Conservation (phyloP, 257 asterid species). For the Fraxinus americana region DNA sequence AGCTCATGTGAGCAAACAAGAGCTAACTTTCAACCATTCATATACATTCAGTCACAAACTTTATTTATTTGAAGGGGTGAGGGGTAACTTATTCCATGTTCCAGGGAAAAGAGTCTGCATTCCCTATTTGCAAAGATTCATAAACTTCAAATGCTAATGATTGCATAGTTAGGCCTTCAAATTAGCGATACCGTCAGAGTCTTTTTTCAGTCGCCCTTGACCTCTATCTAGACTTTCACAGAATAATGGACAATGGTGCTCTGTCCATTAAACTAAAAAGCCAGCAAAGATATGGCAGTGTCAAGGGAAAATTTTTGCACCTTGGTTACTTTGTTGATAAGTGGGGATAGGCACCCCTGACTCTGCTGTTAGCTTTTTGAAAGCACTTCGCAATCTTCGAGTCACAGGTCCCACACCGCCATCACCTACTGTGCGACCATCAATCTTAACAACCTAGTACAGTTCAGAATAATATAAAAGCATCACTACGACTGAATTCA, state of each 20-base stretch:
- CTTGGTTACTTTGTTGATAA: constrained; percentile 34
- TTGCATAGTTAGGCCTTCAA: neutral
- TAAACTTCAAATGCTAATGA: neutral
- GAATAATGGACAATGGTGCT: neutral
- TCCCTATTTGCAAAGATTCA: neutral
- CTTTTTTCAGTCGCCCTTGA: neutral
- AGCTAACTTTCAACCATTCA: no score
- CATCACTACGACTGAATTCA: constrained; percentile 5
- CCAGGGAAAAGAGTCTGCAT: neutral
- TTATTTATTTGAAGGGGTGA: neutral
- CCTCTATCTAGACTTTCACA: neutral
- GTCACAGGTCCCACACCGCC: constrained; percentile 87
- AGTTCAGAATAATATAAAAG: constrained; percentile 7
- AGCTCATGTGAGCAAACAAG: no score
- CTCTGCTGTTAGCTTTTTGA: constrained; percentile 48
- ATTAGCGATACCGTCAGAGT: neutral
- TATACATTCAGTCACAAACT: neutral
- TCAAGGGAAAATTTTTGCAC: neutral
- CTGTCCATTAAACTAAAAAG: neutral
- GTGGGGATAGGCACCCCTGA: constrained; percentile 85
- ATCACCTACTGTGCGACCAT: constrained; percentile 77
- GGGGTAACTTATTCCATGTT: neutral
- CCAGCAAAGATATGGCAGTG: neutral
- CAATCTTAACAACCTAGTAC: constrained; percentile 69
- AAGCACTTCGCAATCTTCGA: constrained; percentile 66